Evolutionary conservation across 2,329 filamentous ascomycete species (phyloP), one percentile per base, ranked within the genome.

Genomic region (Epicoccum nigrum): DNA sequence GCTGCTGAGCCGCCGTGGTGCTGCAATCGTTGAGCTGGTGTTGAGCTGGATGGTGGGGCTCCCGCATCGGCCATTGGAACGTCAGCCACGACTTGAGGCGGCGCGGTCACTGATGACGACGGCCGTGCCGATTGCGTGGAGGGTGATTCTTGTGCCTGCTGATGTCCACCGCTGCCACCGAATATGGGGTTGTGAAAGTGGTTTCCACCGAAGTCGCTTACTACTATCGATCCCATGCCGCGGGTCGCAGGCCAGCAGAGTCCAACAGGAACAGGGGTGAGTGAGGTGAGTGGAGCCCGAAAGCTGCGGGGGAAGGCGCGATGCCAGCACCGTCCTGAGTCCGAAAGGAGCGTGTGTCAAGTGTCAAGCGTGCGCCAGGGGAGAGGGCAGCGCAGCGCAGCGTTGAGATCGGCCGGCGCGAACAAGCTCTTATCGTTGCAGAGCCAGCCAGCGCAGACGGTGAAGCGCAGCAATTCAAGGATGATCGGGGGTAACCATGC

Each of bases 151-250:
- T 74, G 71, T 42, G 69, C 50, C 58, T 68, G 67, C 48, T 74
- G 73, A 65, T 79, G 77, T 62, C 74, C 65, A 63, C 73, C 69
- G 63, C 75, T 70, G 60, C 74, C 74, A 73, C 78, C 79, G 66
- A 82, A 77, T 78, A 90, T 88, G 81, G 86, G 88, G 77, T 81
- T 85, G 79, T 85, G 84, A 76, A 88, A 87, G 76, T 85, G 83
- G 76, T 90, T 86, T 74, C 89, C 83, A 76, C 86, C 85, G 78
- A 86, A 86, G 79, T 93, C 90, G 76, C 78, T 79, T 65, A 84
- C 74, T 68, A 84, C 76, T 63, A 85, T 74, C 70, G 82, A 83
- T 77, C 81, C 81, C 83, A 85, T 86, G 72, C 78, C 82, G 74
- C 74, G 65, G 40, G 59, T 58, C 45, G 56, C 64, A 60, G 51